These are phyloP conservation scores for Arthrinium phaeospermum DNA, from an alignment of 2,329 filamentous ascomycete species.

Conservation along the genomic window DNA sequence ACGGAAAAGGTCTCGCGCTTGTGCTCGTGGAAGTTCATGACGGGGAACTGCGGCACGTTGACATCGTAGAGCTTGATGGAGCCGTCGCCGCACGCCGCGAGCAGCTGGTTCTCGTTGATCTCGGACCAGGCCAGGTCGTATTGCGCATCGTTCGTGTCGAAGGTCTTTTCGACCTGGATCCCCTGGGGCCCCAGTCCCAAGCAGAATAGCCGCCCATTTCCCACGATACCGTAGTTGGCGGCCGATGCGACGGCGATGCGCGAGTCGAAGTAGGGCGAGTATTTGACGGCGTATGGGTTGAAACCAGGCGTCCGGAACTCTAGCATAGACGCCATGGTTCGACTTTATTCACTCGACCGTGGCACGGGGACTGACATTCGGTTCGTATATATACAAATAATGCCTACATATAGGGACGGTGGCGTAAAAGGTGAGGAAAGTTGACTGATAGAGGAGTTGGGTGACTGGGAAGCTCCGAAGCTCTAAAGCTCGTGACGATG, in stretches of 20 bases:
- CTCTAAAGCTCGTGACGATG: constrained; percentile 3
- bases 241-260: constrained; percentile 87
- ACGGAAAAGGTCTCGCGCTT: constrained; percentile 92
- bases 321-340: constrained; percentile 69
- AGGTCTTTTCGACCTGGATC: constrained; percentile 84
- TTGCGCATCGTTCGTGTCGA: constrained; percentile 95
- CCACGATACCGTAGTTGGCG: constrained; percentile 97
- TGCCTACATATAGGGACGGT: constrained; percentile 22
- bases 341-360: not conserved
- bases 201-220: constrained; percentile 89
- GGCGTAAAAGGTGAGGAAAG: not conserved
- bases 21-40: constrained; percentile 93
- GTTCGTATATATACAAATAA: not conserved
- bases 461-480: not conserved
- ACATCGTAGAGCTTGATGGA: constrained; percentile 95
- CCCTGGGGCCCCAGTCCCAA: constrained; percentile 83
- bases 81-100: constrained; percentile 89
- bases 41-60: constrained; percentile 77
- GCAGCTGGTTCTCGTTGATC: constrained; percentile 91
- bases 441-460: not conserved
- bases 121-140: constrained; percentile 97
- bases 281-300: constrained; percentile 97
- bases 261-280: constrained; percentile 97
- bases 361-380: not conserved
- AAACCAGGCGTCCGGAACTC: constrained; percentile 92